Percentiles rank a stretch among this genome's conserved stretches.
Evolutionary conservation across 257 asterid genomes (phyloP).

Genomic region (Pogostemon cablin): DNA sequence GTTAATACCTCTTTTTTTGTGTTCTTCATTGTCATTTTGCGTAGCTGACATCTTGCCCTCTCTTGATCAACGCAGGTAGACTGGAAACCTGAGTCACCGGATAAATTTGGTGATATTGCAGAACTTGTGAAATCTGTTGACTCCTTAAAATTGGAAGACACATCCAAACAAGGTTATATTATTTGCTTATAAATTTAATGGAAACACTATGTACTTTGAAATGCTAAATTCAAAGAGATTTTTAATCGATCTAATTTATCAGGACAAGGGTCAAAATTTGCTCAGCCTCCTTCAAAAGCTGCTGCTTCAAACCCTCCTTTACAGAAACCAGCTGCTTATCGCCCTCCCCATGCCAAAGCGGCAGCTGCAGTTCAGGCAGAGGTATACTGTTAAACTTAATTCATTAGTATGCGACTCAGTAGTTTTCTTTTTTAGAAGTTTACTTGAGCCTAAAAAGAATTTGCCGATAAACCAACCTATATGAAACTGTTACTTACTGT

Average conservation of each 20-base stretch:
- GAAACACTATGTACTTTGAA: constrained; percentile 11
- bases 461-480: background rate
- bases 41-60: constrained; percentile 27
- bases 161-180: constrained; percentile 62
- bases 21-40: constrained; percentile 28
- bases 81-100: constrained; percentile 90
- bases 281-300: constrained; percentile 54
- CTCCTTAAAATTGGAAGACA: constrained; percentile 67
- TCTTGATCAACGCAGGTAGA: constrained; percentile 61
- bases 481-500: background rate
- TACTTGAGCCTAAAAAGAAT: background rate
- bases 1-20: constrained; percentile 45
- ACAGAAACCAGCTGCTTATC: constrained; percentile 92
- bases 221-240: background rate
- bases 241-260: constrained; percentile 38
- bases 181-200: constrained; percentile 14
- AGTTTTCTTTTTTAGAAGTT: background rate
- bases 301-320: constrained; percentile 54
- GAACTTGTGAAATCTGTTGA: constrained; percentile 62
- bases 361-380: constrained; percentile 87
- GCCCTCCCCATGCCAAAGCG: constrained; percentile 96
- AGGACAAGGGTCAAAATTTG: constrained; percentile 71
- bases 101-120: constrained; percentile 65
- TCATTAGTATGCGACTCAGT: background rate
- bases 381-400: constrained; percentile 48